Base-by-base conservation (phyloP, 2,329 filamentous ascomycete genomes). In the Fusarium caatingaense region DNA sequence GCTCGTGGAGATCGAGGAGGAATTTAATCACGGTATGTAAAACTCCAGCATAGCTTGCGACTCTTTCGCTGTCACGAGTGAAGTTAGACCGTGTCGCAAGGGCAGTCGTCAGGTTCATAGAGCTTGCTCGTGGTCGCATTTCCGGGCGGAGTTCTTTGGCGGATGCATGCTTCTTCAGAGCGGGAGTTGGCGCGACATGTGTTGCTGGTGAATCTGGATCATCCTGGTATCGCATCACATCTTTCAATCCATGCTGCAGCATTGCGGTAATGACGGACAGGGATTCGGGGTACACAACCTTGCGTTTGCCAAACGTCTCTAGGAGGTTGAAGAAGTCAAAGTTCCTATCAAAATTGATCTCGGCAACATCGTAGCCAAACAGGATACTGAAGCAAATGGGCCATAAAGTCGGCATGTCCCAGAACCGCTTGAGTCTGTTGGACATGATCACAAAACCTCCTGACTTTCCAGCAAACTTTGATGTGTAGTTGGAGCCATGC, bases 371-470 rank as follows among this genome's bases (percentile, higher is more conserved):
- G 44, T 89, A 86, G 1, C 93, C 94, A 76, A 99, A 97, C 4
- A 99, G 80, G 23, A 98, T 92, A 56, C 93, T 91, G 79, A 99
- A 93, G 76, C 92, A 94, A 45, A 96, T 91, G 0, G 91, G 90
- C 96, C 96, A 98, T 27, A 98, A 80, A 0, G 89, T 88, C 4
- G 94, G 88, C 18, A 94, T 87, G 74, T 93, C 91, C 95, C 96
- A 99, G 89, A 94, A 98, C 74, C 91, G 86, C 76, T 91, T 93
- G 6, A 99, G 81, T 32, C 93, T 88, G 74, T 92, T 88, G 40
- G 92, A 92, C 88, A 98, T 91, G 66, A 98, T 92, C 34, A 86
- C 86, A 77, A 98, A 98, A 3, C 97, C 97, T 30, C 93, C 93
- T 13, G 92, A 93, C 80, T 97, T 97, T 16, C 79, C 83, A 2